Percentiles rank a stretch among this genome's conserved stretches.
Evolutionary conservation across 2,329 filamentous ascomycete species (phyloP).

Genomic region (Fusarium scirpi): DNA sequence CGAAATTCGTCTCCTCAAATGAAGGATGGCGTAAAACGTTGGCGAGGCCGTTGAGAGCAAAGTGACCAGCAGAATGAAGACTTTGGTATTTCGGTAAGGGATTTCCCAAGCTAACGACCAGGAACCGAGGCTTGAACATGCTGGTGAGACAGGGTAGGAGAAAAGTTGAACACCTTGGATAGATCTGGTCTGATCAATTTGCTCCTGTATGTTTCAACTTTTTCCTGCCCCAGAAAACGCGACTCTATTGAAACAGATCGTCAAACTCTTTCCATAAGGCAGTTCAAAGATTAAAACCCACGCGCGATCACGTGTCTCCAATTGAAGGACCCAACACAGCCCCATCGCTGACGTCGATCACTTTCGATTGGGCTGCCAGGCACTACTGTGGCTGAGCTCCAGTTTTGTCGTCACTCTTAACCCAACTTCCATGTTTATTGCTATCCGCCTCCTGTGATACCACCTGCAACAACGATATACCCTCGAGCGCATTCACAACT

Average conservation of each 20-base stretch:
- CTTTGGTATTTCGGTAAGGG: conserved; percentile 80
- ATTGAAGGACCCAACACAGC: conserved; percentile 27
- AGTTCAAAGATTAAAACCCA: conserved; percentile 14
- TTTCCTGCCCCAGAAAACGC: conserved; percentile 10
- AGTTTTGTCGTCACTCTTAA: conserved; percentile 49
- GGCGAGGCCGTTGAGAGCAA: conserved; percentile 73
- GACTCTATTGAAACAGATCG: conserved; percentile 16
- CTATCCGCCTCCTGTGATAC: conserved; percentile 38
- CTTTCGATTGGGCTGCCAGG: conserved; percentile 47
- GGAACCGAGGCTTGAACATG: conserved; percentile 66
- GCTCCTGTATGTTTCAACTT: not conserved
- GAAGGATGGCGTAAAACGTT: conserved; percentile 58
- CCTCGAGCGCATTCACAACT: conserved; percentile 31
- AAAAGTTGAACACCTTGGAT: not conserved
- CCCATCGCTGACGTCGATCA: conserved; percentile 50
- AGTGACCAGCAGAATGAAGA: conserved; percentile 89
- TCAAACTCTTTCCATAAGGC: conserved; percentile 8
- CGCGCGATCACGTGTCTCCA: conserved; percentile 48
- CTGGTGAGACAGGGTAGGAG: conserved; percentile 6
- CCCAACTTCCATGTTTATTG: conserved; percentile 41
- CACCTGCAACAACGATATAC: conserved; percentile 34
- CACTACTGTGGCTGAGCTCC: conserved; percentile 50
- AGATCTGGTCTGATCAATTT: not conserved
- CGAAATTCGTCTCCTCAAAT: conserved; percentile 62
- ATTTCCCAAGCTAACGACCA: conserved; percentile 91